Evolutionary conservation across 495 filamentous ascomycete genomes (phyloP).

Genomic region (Neurospora africana): DNA sequence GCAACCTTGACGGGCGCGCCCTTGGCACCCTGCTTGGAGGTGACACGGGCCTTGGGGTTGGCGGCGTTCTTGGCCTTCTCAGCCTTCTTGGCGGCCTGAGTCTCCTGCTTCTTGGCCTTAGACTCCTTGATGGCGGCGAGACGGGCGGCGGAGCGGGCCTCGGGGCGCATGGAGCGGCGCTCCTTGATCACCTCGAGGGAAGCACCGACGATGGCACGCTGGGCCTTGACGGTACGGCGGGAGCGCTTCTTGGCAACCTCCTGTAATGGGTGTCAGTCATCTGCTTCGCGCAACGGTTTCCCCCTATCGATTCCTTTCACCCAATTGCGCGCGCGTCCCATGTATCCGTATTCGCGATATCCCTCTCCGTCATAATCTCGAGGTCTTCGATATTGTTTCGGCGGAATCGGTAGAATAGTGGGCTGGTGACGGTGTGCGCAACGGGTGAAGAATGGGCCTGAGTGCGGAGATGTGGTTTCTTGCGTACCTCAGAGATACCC

Average conservation of each 20-base stretch:
- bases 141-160: conserved; percentile 89
- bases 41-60: conserved; percentile 56
- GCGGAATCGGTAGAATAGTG: neutral
- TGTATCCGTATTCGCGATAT: neutral
- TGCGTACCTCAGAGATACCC: conserved; percentile 98
- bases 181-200: conserved; percentile 99
- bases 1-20: conserved; percentile 77
- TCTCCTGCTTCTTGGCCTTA: conserved; percentile 92
- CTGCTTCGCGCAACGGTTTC: neutral
- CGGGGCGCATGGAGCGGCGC: conserved; percentile 82
- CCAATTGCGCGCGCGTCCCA: neutral
- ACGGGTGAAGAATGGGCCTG: neutral
- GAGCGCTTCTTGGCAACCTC: conserved; percentile 99
- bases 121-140: conserved; percentile 81
- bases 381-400: neutral
- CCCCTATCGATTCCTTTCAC: neutral
- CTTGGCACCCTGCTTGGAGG: conserved; percentile 95
- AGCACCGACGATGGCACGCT: conserved; percentile 97
- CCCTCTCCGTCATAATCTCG: neutral
- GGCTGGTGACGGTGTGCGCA: conserved; percentile 8
- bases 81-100: conserved; percentile 87
- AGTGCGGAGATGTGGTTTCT: conserved; percentile 9
- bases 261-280: conserved; percentile 49
- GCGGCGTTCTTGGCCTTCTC: conserved; percentile 97
- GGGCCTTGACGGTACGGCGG: conserved; percentile 94